Conservation (phyloP, 257 asterid genomes). For the Petunia axillaris region DNA sequence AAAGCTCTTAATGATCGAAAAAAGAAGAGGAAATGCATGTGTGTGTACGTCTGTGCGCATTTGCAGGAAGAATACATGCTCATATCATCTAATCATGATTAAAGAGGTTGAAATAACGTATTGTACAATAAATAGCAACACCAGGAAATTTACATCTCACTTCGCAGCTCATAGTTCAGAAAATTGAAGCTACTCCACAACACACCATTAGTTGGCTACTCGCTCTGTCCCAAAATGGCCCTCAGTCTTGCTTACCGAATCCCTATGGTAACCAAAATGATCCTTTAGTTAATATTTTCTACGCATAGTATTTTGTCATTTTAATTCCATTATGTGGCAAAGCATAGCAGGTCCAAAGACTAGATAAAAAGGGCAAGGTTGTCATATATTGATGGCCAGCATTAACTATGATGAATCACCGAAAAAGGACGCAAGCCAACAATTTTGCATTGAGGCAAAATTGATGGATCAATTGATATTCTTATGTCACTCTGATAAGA, state of each 20-base stretch:
- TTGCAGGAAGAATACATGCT: background rate
- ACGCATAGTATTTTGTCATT: background rate
- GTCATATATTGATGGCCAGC: background rate
- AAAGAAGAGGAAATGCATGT: background rate
- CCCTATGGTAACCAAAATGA: slow-evolving; percentile 8
- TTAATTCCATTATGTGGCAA: background rate
- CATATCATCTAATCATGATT: background rate
- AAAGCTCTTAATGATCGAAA: background rate
- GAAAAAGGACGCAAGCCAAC: slow-evolving; percentile 11
- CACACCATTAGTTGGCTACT: background rate
- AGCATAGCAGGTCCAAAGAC: background rate
- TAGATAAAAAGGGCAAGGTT: background rate
- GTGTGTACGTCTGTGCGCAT: background rate
- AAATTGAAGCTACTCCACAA: slow-evolving; percentile 5
- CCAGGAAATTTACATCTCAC: background rate
- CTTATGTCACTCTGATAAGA: background rate
- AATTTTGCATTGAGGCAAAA: background rate
- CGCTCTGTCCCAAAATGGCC: background rate
- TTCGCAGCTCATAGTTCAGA: background rate
- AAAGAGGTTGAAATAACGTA: background rate
- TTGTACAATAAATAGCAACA: slow-evolving; percentile 2
- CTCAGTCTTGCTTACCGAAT: background rate
- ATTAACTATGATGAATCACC: background rate
- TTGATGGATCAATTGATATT: background rate
- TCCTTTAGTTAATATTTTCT: background rate